These are phyloP conservation scores for Echinochloa phyllopogon DNA, from an alignment of 176 grass and related monocot species.

Conservation along the genomic window DNA sequence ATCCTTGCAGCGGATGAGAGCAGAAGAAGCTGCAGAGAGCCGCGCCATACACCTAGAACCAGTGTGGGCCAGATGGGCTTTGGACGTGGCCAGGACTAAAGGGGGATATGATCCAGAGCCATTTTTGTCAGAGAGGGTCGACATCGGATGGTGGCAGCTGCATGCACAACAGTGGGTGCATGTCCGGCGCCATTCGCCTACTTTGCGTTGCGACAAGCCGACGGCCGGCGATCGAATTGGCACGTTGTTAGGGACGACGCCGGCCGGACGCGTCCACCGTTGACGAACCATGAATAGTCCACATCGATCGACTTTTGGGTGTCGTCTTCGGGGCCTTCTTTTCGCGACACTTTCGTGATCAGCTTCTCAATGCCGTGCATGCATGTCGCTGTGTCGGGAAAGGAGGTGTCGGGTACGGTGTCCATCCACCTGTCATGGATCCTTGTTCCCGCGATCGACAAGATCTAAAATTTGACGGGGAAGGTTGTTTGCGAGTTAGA, in stretches of 20 bases:
- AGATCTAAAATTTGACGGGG: neutral
- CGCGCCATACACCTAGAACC: neutral
- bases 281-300: slow-evolving; percentile 1
- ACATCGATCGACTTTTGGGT: neutral
- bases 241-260: neutral
- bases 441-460: neutral
- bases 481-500: no score
- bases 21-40: no score
- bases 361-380: neutral
- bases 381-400: slow-evolving; percentile 5
- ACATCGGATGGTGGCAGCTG: neutral
- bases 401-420: neutral
- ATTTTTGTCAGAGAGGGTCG: neutral
- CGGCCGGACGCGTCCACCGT: neutral
- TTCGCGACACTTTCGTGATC: slow-evolving; percentile 9
- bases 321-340: neutral
- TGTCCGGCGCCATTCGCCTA: neutral
- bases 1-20: neutral
- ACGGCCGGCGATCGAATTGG: neutral
- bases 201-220: neutral
- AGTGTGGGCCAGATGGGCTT: neutral
- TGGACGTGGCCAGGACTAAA: no score
- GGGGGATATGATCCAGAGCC: neutral
- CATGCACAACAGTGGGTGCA: neutral
- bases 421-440: neutral